Percentiles rank a stretch among this genome's conserved stretches.
These are phyloP conservation scores for Fusarium tanahbumbuense DNA, from an alignment of 2,329 filamentous ascomycete genomes.

Conservation along the genomic window DNA sequence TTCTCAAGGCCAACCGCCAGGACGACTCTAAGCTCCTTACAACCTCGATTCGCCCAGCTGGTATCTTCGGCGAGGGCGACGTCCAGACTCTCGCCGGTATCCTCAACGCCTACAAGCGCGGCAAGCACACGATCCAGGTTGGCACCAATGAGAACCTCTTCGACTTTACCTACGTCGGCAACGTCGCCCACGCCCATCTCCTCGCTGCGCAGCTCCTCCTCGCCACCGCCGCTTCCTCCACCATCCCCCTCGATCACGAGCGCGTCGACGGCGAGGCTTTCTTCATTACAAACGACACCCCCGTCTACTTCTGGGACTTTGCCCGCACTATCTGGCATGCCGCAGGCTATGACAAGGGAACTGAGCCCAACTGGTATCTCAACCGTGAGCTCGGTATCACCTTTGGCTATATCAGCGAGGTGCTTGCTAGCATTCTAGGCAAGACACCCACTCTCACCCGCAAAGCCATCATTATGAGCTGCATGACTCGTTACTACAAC, in stretches of 20 bases:
- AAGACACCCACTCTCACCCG: constrained; percentile 68
- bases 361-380: constrained; percentile 66
- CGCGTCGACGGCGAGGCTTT: constrained; percentile 87
- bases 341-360: constrained; percentile 65
- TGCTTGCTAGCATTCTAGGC: constrained; percentile 60
- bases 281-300: constrained; percentile 89
- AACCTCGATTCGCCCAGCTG: constrained; percentile 84
- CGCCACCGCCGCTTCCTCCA: constrained; percentile 65
- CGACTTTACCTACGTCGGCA: constrained; percentile 74
- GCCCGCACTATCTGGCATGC: constrained; percentile 80
- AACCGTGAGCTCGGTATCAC: constrained; percentile 62
- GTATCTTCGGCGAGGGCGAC: constrained; percentile 93
- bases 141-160: constrained; percentile 75
- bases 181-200: constrained; percentile 80
- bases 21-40: constrained; percentile 73
- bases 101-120: constrained; percentile 74
- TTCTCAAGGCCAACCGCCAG: constrained; percentile 78
- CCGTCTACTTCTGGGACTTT: constrained; percentile 93
- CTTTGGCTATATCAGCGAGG: constrained; percentile 66
- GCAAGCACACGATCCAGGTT: constrained; percentile 81
- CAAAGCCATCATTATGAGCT: constrained; percentile 72
- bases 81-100: constrained; percentile 79
- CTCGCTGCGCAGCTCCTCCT: constrained; percentile 82
- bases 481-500: constrained; percentile 82
- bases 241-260: constrained; percentile 76